A percentile compares a stretch with the other conserved stretches of the same genome.
phyloP scores from a whole-genome alignment of 73 alveolate genomes.

The Paramecium pentaurelia region DNA sequence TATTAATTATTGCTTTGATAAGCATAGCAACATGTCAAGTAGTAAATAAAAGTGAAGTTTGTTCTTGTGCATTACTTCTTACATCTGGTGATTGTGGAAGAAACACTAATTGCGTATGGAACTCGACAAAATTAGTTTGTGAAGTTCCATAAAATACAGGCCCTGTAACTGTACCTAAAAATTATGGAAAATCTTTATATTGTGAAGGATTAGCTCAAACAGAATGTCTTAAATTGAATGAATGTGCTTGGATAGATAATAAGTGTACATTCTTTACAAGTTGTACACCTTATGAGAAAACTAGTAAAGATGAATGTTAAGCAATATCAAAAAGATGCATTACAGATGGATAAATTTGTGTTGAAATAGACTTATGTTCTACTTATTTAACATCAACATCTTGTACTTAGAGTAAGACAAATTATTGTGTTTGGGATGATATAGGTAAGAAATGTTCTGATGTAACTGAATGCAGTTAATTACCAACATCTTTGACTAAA shows the following conservation, averaged over 20 bases:
- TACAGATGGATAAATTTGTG: neutral
- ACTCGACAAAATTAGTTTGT: neutral
- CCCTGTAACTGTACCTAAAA: neutral
- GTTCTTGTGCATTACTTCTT: neutral
- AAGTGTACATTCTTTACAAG: neutral
- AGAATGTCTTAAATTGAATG: neutral
- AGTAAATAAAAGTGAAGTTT: neutral
- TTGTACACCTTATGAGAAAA: neutral
- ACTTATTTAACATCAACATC: neutral
- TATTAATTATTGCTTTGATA: neutral
- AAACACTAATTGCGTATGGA: neutral
- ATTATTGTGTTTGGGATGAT: neutral
- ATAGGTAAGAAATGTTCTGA: neutral
- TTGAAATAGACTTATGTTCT: neutral
- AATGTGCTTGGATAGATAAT: neutral
- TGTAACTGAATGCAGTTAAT: neutral
- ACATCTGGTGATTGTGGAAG: neutral
- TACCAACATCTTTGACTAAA: neutral
- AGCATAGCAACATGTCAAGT: neutral
- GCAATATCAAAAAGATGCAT: neutral
- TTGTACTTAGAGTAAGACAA: neutral
- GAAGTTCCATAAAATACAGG: neutral
- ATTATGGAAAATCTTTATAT: neutral
- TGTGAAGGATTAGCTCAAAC: neutral
- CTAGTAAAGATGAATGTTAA: neutral